Evolutionary conservation across 306 rosid species (phyloP), one percentile per base, ranked within the genome.

Genomic region (Vachellia pachyceras): DNA sequence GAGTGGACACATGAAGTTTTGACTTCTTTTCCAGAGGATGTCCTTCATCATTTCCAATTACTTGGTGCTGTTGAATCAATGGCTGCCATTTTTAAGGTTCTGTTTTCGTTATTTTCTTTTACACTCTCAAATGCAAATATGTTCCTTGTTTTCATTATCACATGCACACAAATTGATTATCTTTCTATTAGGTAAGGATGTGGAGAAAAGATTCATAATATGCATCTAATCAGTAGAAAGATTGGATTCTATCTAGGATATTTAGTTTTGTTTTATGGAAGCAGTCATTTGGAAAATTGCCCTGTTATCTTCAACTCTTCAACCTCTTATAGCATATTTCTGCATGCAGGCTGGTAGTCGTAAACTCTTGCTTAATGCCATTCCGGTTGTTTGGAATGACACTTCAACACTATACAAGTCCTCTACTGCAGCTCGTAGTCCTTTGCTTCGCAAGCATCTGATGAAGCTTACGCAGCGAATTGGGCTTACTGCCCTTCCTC

Each of bases 51-150:
- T 82, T 91, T 95, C 74, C 92, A 82, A 77, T 86, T 95, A 84
- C 99, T 95, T 69, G 99, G 99, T 46, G 90, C 87, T 25, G 55
- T 82, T 46, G 97, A 91, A 85, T 89, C 98, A 60, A 75, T 95
- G 79, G 94, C 97, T 87, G 87, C 92, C 76, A 84, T 93, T 89
- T 95, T 95, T 85, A 95, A 93, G 99, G 99, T 95, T 79, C 85
- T 79, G 12, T 76, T 87, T 83, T 52, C 20, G 10, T 74, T 72
- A 66, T 73, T 83, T 79, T 71, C 33, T 3, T 80, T 84, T 65
- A 23, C 64, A 73, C 37, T 12, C 42, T 77, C 41, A 13, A 33
- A 72, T 49, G 76, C 69, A 80, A 58, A 36, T 64, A 10, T 52
- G 46, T 66, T 77, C 46, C 50, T 63, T 63, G 57, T 81, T 77